Percentiles rank a stretch among this genome's conserved stretches.
These are phyloP conservation scores for Asclepias syriaca DNA, from an alignment of 257 asterid species.

Conservation along the genomic window DNA sequence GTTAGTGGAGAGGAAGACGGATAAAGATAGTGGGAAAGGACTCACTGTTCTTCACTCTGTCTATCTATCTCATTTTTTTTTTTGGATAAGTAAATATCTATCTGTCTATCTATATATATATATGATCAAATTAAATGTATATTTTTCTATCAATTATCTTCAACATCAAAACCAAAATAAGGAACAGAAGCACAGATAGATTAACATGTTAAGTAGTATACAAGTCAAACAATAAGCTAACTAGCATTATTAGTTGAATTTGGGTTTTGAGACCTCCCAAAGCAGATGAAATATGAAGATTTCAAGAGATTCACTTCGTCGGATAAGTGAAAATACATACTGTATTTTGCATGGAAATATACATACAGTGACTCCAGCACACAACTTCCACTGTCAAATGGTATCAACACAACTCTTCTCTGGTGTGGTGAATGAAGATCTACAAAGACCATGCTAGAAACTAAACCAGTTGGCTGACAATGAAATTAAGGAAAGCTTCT, in stretches of 20 bases:
- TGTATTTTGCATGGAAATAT: background rate
- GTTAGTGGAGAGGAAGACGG: too few relatives aligned
- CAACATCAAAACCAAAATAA: too few relatives aligned
- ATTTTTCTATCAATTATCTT: too few relatives aligned
- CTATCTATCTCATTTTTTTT: too few relatives aligned
- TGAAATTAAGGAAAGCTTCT: slow-evolving; percentile 21
- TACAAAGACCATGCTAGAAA: slow-evolving; percentile 19
- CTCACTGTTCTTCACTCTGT: too few relatives aligned
- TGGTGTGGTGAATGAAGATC: background rate
- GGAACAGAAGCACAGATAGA: too few relatives aligned
- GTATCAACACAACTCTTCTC: slow-evolving; percentile 9
- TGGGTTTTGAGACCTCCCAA: background rate
- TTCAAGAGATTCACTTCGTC: background rate
- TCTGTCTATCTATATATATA: too few relatives aligned
- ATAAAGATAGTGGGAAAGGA: too few relatives aligned
- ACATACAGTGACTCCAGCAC: background rate
- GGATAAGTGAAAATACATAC: background rate
- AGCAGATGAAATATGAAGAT: background rate
- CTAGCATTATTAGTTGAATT: background rate
- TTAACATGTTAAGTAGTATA: too few relatives aligned
- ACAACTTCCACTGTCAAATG: slow-evolving; percentile 1
- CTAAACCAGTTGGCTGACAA: slow-evolving; percentile 37
- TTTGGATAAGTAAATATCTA: too few relatives aligned
- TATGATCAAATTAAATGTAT: too few relatives aligned
- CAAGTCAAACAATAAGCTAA: background rate